Evolutionary conservation across 768 basidiomycete genomes (phyloP), one percentile per base, ranked within the genome.

Genomic region (Suillus spraguei): DNA sequence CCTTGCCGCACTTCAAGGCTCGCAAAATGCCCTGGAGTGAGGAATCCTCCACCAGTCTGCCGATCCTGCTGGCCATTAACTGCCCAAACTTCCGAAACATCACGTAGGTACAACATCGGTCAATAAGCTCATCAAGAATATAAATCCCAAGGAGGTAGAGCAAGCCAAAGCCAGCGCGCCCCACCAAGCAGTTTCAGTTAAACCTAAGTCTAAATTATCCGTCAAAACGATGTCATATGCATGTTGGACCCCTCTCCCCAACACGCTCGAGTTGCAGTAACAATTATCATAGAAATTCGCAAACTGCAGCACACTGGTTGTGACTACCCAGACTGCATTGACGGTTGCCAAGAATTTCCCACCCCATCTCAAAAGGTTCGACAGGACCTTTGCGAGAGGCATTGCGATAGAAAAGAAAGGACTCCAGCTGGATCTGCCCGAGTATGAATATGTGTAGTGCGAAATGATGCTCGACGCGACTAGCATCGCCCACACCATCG

Each of bases 121-220:
- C 13, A 47, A 47, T 24, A 47, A 47, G 24, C 47, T 47, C 47
- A 47, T 47, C 13, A 6, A 47, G 24, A 24, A 47, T 24, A 47
- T 24, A 7, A 47, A 47, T 3, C 47, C 47, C 5, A 47, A 47
- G 3, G 47, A 24, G 22, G 22, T 14, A 14, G 47, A 47, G 5
- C 47, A 11, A 24, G 11, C 72, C 4, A 81, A 68, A 11, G 61
- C 66, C 0, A 79, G 70, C 1, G 74, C 81, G 0, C 80, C 78
- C 47, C 76, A 72, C 81, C 81, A 81, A 22, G 76, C 77, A 0
- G 17, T 39, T 46, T 62, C 70, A 68, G 76, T 76, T 47, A 60
- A 35, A 9, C 36, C 22, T 8, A 78, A 28, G 52, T 79, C 79
- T 5, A 52, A 61, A 1, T 7, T 0, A 4, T 1, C 5, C 0